A percentile compares a stretch with the other conserved stretches of the same genome.
Conservation (phyloP, 228 moss, liverwort and hornwort genomes). For the Sphagnum magellanicum region DNA sequence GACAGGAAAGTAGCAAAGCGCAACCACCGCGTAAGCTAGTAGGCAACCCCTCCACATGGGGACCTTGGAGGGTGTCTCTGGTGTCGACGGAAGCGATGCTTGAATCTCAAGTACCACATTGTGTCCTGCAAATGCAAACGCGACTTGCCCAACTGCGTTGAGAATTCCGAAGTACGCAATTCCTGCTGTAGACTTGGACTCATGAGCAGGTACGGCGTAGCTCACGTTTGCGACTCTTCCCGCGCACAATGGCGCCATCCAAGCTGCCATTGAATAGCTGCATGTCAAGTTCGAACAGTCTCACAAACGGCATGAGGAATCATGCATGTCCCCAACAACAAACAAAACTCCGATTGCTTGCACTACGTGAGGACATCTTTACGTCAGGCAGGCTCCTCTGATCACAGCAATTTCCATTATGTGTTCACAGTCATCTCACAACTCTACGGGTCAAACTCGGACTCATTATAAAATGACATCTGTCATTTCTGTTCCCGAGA, state of each 20-base stretch:
- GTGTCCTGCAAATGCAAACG: constrained; percentile 28
- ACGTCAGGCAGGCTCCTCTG: no score
- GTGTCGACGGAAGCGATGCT: constrained; percentile 18
- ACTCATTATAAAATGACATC: no score
- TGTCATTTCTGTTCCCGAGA: no score
- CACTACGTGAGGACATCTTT: no score
- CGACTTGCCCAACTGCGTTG: constrained; percentile 14
- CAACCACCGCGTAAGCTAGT: constrained; percentile 48
- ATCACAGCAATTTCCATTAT: no score
- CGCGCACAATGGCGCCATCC: not conserved
- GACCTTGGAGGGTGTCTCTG: constrained; percentile 12
- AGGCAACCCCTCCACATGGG: constrained; percentile 51
- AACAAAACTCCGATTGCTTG: no score
- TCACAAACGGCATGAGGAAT: not conserved
- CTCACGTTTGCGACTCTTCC: not conserved
- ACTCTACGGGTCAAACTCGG: no score
- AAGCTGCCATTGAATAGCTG: constrained; percentile 27
- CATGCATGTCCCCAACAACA: not conserved
- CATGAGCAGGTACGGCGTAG: not conserved
- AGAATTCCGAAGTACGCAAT: constrained; percentile 10
- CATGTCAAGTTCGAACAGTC: not conserved
- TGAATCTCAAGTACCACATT: constrained; percentile 31
- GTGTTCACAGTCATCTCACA: no score
- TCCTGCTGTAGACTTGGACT: not conserved
- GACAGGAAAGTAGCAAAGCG: constrained; percentile 57